phyloP scores from a whole-genome alignment of 2,329 filamentous ascomycete species.

The Fusarium piperis region DNA sequence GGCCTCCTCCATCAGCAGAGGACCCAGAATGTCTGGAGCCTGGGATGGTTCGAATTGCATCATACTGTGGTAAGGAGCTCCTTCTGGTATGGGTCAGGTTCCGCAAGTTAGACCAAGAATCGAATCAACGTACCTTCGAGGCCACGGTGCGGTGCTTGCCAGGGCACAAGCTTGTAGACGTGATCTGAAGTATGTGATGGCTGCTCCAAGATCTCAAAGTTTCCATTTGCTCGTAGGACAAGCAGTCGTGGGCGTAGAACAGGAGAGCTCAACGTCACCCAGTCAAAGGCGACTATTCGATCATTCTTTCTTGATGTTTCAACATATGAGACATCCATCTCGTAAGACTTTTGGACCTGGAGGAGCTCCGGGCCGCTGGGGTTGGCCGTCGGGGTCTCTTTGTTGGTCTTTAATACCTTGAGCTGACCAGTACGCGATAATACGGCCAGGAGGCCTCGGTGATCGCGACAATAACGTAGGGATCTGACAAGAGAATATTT shows the following conservation, averaged over 20 bases:
- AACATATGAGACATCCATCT: constrained; percentile 68
- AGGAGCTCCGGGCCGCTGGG: constrained; percentile 67
- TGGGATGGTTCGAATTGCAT: constrained; percentile 69
- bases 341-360: constrained; percentile 67
- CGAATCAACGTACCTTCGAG: constrained; percentile 56
- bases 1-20: constrained; percentile 63
- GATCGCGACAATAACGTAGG: constrained; percentile 70
- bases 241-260: constrained; percentile 66
- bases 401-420: constrained; percentile 67
- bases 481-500: constrained; percentile 71
- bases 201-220: constrained; percentile 70
- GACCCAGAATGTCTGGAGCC: constrained; percentile 62
- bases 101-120: background rate
- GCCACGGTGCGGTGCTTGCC: constrained; percentile 67
- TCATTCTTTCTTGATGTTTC: constrained; percentile 64
- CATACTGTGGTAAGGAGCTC: constrained; percentile 61
- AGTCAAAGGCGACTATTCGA: constrained; percentile 74
- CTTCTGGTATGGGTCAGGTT: constrained; percentile 51
- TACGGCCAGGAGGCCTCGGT: constrained; percentile 68
- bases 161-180: constrained; percentile 68
- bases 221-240: constrained; percentile 68
- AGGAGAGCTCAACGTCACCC: constrained; percentile 68
- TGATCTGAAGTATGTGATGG: constrained; percentile 67
- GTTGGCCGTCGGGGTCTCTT: constrained; percentile 58
- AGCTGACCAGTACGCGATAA: constrained; percentile 71